Evolutionary conservation across 2,329 filamentous ascomycete genomes (phyloP).

Genomic region (Exophiala spinifera): DNA sequence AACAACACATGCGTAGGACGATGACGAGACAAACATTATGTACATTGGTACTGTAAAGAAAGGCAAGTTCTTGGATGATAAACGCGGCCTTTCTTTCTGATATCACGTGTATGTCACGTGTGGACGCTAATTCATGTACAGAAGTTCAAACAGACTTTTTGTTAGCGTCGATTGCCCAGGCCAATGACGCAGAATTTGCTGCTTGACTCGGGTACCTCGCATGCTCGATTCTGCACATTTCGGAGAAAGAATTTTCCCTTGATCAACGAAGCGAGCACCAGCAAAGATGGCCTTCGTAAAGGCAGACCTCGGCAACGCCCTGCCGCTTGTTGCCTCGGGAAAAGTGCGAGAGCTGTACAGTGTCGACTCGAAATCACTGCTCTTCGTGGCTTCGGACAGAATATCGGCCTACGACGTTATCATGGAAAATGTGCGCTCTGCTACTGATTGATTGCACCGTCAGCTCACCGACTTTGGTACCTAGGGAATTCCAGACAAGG

Average conservation of each 20-base stretch:
- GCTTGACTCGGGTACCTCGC: not conserved
- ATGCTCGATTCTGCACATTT: too few relatives aligned
- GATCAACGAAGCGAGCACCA: not conserved
- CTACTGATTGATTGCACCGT: constrained; percentile 40
- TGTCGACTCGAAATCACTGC: constrained; percentile 66
- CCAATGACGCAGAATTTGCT: not conserved
- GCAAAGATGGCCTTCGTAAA: constrained; percentile 26
- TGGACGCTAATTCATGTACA: not conserved
- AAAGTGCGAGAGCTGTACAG: constrained; percentile 83
- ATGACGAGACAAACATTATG: too few relatives aligned
- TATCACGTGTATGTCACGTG: not conserved
- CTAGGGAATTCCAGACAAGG: constrained; percentile 66
- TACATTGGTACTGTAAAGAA: too few relatives aligned
- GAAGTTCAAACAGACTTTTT: not conserved
- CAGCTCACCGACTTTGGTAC: constrained; percentile 31
- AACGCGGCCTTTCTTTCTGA: not conserved
- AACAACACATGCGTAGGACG: too few relatives aligned
- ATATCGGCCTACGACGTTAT: constrained; percentile 96
- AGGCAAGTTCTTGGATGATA: not conserved
- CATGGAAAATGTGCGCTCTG: constrained; percentile 65
- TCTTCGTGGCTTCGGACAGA: constrained; percentile 83
- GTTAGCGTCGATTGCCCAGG: not conserved
- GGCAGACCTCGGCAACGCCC: constrained; percentile 42
- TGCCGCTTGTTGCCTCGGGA: constrained; percentile 56
- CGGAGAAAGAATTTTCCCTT: too few relatives aligned